Evolutionary conservation across 2,329 filamentous ascomycete genomes (phyloP).

Genomic region (Trichoderma koningii): DNA sequence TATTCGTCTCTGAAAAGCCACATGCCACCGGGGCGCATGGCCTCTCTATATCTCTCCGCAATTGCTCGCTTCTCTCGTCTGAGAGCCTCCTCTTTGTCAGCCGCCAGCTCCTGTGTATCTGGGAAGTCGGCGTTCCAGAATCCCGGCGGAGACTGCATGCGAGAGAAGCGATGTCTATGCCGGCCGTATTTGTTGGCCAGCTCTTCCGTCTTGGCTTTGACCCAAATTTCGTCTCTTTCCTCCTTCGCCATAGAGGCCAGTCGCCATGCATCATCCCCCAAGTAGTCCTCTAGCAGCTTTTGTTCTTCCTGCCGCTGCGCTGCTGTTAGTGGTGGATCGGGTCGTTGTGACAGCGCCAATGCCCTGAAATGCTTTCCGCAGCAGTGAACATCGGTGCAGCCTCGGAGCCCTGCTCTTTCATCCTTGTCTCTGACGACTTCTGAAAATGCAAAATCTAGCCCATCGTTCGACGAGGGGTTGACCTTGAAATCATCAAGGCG

Average conservation of each 20-base stretch:
- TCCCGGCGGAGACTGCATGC: constrained; percentile 74
- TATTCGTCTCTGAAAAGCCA: constrained; percentile 85
- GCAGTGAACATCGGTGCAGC: constrained; percentile 74
- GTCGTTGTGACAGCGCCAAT: constrained; percentile 60
- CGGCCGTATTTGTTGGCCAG: constrained; percentile 75
- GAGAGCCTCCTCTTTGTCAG: constrained; percentile 66
- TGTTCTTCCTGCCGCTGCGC: constrained; percentile 47
- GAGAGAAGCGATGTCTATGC: constrained; percentile 73
- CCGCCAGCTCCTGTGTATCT: constrained; percentile 74
- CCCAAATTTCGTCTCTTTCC: constrained; percentile 66
- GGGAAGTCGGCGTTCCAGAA: constrained; percentile 94
- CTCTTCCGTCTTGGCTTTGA: constrained; percentile 73
- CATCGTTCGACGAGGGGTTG: constrained; percentile 72
- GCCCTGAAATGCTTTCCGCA: constrained; percentile 71
- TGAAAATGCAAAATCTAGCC: constrained; percentile 69
- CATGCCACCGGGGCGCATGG: constrained; percentile 71
- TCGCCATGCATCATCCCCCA: constrained; percentile 62
- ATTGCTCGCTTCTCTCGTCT: constrained; percentile 65
- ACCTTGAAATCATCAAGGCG: constrained; percentile 76
- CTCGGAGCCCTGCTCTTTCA: constrained; percentile 69
- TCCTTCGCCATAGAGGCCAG: constrained; percentile 58
- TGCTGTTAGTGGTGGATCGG: constrained; percentile 41
- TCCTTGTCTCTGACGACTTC: constrained; percentile 73
- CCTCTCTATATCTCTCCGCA: constrained; percentile 75
- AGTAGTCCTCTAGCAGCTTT: constrained; percentile 55